A percentile compares a stretch with the other conserved stretches of the same genome.
phyloP scores from a whole-genome alignment of 1,284 basidiomycete species.

The Leucoagaricus sp. region DNA sequence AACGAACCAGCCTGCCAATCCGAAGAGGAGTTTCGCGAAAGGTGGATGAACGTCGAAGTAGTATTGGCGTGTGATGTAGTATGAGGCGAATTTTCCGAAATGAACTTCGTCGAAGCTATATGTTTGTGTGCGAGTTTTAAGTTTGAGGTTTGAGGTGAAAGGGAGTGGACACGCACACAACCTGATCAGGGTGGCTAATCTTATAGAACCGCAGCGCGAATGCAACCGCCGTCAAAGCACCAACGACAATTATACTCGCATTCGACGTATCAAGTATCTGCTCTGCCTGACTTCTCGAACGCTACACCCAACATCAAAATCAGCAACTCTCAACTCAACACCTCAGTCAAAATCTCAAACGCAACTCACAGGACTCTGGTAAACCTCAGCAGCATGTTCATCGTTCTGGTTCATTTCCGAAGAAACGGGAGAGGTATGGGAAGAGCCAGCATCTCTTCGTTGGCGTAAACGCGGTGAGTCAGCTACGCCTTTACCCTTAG shows the following conservation, averaged over 20 bases:
- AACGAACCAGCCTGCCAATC: conserved; percentile 92
- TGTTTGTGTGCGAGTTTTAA: not conserved
- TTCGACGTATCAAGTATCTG: conserved; percentile 58
- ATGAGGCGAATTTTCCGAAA: conserved; percentile 93
- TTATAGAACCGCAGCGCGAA: conserved; percentile 89
- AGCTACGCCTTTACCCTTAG: conserved; percentile 26
- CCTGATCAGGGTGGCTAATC: conserved; percentile 91
- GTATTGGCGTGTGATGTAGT: conserved; percentile 90
- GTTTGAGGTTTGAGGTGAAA: not conserved
- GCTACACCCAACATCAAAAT: conserved; percentile 32
- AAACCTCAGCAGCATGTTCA: conserved; percentile 46
- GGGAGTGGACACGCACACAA: conserved; percentile 71
- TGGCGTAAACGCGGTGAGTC: conserved; percentile 23
- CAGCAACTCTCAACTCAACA: conserved; percentile 4
- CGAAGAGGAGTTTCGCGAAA: conserved; percentile 91
- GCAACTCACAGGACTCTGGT: conserved; percentile 43
- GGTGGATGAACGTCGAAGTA: conserved; percentile 99
- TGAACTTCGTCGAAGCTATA: conserved; percentile 94
- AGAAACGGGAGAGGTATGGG: conserved; percentile 23
- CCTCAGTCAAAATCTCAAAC: conserved; percentile 5
- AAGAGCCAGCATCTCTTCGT: conserved; percentile 15
- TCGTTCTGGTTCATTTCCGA: conserved; percentile 42
- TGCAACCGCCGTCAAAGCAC: conserved; percentile 69
- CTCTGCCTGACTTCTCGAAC: conserved; percentile 58
- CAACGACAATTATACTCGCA: conserved; percentile 60